A percentile compares a stretch with the other conserved stretches of the same genome.
These are phyloP conservation scores for Neofusicoccum parvum DNA, from an alignment of 2,329 filamentous ascomycete genomes.

Conservation along the genomic window DNA sequence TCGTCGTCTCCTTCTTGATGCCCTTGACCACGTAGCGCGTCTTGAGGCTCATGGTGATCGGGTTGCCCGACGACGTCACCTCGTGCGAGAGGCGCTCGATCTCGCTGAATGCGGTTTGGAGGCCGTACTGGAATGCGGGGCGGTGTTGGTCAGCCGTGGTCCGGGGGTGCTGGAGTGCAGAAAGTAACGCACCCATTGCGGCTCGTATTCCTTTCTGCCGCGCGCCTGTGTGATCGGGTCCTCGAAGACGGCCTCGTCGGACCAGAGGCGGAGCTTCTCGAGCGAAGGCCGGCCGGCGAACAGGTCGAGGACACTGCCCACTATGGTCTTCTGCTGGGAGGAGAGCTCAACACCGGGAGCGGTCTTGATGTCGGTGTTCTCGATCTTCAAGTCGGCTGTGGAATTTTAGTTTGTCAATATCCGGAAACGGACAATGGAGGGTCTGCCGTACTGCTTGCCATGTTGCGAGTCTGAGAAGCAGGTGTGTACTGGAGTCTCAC, in stretches of 20 bases:
- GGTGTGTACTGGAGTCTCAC: not conserved
- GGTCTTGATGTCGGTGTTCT: slow-evolving; percentile 58
- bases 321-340: slow-evolving; percentile 55
- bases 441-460: slow-evolving; percentile 33
- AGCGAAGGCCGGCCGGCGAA: slow-evolving; percentile 63
- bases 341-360: slow-evolving; percentile 55
- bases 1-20: slow-evolving; percentile 53
- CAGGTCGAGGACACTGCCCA: slow-evolving; percentile 63
- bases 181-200: slow-evolving; percentile 48
- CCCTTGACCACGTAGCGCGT: slow-evolving; percentile 58
- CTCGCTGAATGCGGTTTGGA: slow-evolving; percentile 59
- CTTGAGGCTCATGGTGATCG: slow-evolving; percentile 59
- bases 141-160: not conserved
- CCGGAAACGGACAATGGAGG: not conserved
- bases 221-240: slow-evolving; percentile 62
- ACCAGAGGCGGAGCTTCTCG: slow-evolving; percentile 62
- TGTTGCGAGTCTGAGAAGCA: slow-evolving; percentile 26
- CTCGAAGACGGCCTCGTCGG: slow-evolving; percentile 58
- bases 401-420: not conserved
- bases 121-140: slow-evolving; percentile 51
- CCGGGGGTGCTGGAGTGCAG: not conserved
- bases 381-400: slow-evolving; percentile 46
- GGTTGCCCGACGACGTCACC: slow-evolving; percentile 60
- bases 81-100: slow-evolving; percentile 59
- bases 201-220: slow-evolving; percentile 56